A percentile compares a stretch with the other conserved stretches of the same genome.
phyloP scores from a whole-genome alignment of 2,329 filamentous ascomycete genomes.

The Trichoderma sp. region DNA sequence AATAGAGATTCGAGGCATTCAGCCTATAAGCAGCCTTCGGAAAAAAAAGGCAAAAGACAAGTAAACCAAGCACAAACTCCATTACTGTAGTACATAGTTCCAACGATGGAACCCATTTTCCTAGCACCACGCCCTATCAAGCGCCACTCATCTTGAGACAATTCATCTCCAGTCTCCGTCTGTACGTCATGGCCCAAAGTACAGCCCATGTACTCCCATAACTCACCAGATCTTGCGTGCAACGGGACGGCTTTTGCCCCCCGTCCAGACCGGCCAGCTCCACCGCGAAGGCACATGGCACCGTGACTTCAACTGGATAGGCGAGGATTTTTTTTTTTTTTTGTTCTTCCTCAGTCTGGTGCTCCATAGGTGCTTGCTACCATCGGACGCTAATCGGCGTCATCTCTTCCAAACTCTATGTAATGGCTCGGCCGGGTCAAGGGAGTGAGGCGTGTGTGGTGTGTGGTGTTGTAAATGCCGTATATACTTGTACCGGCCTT shows the following conservation, averaged over 20 bases:
- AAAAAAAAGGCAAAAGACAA: background rate
- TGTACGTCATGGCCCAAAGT: constrained; percentile 6
- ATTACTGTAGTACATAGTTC: no score
- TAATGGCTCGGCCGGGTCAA: constrained; percentile 2
- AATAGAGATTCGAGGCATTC: background rate
- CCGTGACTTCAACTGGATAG: constrained; percentile 19
- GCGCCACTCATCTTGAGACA: background rate
- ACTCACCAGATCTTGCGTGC: constrained; percentile 5
- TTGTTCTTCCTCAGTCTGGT: background rate
- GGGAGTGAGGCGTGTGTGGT: background rate
- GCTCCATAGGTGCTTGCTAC: constrained; percentile 19
- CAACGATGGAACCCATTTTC: background rate
- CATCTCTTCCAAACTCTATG: constrained; percentile 11
- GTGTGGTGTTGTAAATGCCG: background rate
- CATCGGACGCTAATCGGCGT: constrained; percentile 19
- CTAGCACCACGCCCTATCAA: background rate
- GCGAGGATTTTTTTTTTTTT: constrained; percentile 7
- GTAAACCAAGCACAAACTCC: background rate
- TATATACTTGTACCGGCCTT: constrained; percentile 15
- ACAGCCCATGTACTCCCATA: constrained; percentile 12
- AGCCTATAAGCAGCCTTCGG: background rate
- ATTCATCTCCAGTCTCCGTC: background rate
- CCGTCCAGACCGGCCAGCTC: constrained; percentile 6
- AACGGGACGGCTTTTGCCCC: background rate
- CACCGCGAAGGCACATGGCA: constrained; percentile 19